Percentiles rank a stretch among this genome's conserved stretches.
Evolutionary conservation across 2,329 filamentous ascomycete species (phyloP).

Genomic region (Penicillium brevicompactum): DNA sequence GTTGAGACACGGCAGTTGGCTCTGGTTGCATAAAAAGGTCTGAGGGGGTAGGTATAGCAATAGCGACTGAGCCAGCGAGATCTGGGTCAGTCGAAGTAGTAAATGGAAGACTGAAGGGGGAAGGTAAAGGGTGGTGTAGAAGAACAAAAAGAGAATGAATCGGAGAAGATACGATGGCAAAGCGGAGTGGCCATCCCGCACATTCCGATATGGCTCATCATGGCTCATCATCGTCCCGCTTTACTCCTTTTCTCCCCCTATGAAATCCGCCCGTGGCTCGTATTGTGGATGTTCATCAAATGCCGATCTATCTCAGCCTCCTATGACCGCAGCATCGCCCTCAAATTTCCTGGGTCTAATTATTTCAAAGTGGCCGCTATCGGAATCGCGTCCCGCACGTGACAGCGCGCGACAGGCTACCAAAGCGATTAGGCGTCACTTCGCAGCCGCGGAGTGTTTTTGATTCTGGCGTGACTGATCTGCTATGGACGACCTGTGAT

Average conservation of each 20-base stretch:
- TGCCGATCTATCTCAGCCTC: neutral
- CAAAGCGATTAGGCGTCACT: neutral
- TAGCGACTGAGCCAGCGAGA: conserved; percentile 58
- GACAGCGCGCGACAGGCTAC: conserved; percentile 1
- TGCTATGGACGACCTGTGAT: neutral
- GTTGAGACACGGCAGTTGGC: conserved; percentile 53
- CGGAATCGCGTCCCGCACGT: conserved; percentile 3
- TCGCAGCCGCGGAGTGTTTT: neutral
- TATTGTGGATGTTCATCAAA: neutral
- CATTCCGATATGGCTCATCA: neutral
- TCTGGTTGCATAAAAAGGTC: conserved; percentile 68
- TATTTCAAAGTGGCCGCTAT: conserved; percentile 1
- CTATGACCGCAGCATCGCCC: neutral
- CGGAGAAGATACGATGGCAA: conserved; percentile 13
- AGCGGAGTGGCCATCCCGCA: conserved; percentile 21
- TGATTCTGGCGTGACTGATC: neutral
- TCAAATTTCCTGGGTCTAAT: neutral
- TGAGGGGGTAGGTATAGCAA: conserved; percentile 33
- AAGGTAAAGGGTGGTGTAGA: conserved; percentile 15
- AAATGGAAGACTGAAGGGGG: conserved; percentile 6
- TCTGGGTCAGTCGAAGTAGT: conserved; percentile 53
- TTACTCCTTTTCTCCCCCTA: neutral
- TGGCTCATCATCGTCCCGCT: neutral
- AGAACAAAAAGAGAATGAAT: conserved; percentile 10
- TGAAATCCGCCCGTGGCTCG: neutral